Evolutionary conservation across 495 filamentous ascomycete genomes (phyloP).

Genomic region (Podospora pseudoanserina): DNA sequence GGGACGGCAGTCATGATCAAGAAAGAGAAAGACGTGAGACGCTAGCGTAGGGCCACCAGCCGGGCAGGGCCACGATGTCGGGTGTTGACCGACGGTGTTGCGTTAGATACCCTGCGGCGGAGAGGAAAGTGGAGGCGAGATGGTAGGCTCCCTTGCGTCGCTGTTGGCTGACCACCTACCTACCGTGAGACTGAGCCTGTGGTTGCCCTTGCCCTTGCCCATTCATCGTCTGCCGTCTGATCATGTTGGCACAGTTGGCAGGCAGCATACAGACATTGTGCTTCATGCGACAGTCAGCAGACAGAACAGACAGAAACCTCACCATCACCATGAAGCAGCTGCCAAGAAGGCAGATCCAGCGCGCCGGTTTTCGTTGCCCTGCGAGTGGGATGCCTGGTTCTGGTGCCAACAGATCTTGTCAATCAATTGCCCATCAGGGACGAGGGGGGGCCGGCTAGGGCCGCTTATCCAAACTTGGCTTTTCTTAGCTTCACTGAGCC

Average conservation of each 20-base stretch:
- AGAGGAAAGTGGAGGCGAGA: background rate
- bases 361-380: background rate
- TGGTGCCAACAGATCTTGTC: background rate
- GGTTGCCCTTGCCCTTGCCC: no score
- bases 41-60: background rate
- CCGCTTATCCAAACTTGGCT: background rate
- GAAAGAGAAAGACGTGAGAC: background rate
- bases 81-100: background rate
- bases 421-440: background rate
- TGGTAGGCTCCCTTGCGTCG: background rate
- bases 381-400: conserved; percentile 4
- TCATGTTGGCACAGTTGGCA: background rate
- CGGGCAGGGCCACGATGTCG: background rate
- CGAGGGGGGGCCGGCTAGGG: background rate
- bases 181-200: background rate
- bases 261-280: background rate
- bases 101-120: background rate
- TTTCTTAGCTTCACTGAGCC: conserved; percentile 1
- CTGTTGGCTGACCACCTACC: background rate
- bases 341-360: background rate
- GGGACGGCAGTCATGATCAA: background rate
- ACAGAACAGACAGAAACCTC: background rate
- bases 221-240: background rate
- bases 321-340: background rate
- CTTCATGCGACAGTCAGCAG: background rate